phyloP scores from a whole-genome alignment of 1,139 yeast genomes.

The Yamadazyma atlantica region DNA sequence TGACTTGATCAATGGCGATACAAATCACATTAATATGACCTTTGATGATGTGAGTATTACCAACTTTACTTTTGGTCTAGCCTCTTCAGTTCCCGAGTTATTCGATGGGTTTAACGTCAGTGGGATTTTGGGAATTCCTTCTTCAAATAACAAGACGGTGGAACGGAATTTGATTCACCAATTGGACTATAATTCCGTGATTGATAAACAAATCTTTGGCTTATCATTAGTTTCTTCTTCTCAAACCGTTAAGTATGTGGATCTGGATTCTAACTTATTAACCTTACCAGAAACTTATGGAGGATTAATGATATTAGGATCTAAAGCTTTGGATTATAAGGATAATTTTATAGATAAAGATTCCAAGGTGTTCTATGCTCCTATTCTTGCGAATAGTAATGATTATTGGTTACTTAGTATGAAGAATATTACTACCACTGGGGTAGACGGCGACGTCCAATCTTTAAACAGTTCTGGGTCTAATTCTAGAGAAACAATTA shows the following conservation, averaged over 20 bases:
- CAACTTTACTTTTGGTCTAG: conserved; percentile 53
- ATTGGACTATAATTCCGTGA: conserved; percentile 15
- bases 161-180: conserved; percentile 24
- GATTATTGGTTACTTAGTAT: conserved; percentile 57
- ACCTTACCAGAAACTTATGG: conserved; percentile 19
- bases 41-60: conserved; percentile 27
- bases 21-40: conserved; percentile 32
- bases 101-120: conserved; percentile 54
- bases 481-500: conserved; percentile 44
- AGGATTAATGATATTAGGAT: conserved; percentile 29
- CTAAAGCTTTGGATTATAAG: conserved; percentile 18
- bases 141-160: conserved; percentile 19
- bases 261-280: conserved; percentile 9
- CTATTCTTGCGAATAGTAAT: conserved; percentile 34
- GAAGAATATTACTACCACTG: conserved; percentile 29
- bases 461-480: conserved; percentile 15
- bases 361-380: conserved; percentile 33
- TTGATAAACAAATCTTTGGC: conserved; percentile 24
- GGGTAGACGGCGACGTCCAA: conserved; percentile 15
- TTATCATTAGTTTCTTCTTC: conserved; percentile 20
- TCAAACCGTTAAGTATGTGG: conserved; percentile 16
- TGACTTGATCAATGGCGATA: conserved; percentile 24
- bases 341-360: conserved; percentile 14
- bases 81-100: conserved; percentile 51
- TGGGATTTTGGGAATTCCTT: conserved; percentile 65